These are phyloP conservation scores for Telopea speciosissima DNA, from an alignment of 177 flowering plant genomes.

Conservation along the genomic window DNA sequence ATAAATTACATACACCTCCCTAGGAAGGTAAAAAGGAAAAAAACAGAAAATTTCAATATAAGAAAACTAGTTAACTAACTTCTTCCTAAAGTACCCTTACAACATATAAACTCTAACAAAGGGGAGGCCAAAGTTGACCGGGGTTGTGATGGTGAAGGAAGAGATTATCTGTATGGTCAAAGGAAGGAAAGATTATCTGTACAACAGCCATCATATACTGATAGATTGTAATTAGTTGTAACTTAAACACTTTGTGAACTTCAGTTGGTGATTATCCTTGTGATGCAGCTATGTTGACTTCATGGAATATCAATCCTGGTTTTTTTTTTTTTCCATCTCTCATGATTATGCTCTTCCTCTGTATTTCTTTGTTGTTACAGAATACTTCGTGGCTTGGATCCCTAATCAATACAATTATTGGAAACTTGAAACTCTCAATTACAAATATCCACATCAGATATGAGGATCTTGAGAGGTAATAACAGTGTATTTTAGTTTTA, in stretches of 20 bases:
- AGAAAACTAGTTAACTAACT: too few species aligned
- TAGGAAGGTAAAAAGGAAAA: too few species aligned
- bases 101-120: too few species aligned
- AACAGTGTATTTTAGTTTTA: neutral
- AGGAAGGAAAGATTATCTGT: too few species aligned
- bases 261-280: neutral
- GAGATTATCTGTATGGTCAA: too few species aligned
- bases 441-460: slow-evolving; percentile 97
- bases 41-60: too few species aligned
- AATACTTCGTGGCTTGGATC: slow-evolving; percentile 98
- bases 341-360: slow-evolving; percentile 5
- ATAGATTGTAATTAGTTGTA: too few species aligned
- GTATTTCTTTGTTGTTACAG: slow-evolving; percentile 33
- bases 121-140: too few species aligned
- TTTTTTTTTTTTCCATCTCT: neutral
- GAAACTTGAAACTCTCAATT: slow-evolving; percentile 91
- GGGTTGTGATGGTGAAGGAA: too few species aligned
- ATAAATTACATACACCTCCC: too few species aligned
- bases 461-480: slow-evolving; percentile 92
- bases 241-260: neutral
- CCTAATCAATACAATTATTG: slow-evolving; percentile 80
- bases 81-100: too few species aligned
- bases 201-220: too few species aligned
- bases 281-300: neutral
- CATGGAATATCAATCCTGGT: neutral